Conservation (phyloP, 495 filamentous ascomycete genomes). For the Annulohypoxylon bovei region DNA sequence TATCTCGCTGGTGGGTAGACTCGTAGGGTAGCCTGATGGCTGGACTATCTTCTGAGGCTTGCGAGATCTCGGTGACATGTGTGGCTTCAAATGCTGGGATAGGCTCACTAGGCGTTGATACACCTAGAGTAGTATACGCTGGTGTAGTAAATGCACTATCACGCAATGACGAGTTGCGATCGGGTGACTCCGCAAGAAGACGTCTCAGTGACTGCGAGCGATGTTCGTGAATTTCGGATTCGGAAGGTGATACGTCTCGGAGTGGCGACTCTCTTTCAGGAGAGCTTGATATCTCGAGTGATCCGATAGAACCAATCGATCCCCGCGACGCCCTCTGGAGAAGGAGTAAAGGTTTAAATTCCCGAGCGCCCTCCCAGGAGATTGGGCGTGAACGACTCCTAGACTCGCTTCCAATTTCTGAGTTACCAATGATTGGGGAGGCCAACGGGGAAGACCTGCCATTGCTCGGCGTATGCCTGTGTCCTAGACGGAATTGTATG, state of each 20-base stretch:
- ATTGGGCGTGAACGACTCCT: constrained; percentile 54
- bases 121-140: background rate
- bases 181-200: constrained; percentile 3
- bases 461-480: constrained; percentile 53
- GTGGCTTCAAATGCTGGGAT: background rate
- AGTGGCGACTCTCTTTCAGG: constrained; percentile 29
- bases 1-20: background rate
- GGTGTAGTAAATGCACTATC: constrained; percentile 3
- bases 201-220: constrained; percentile 4
- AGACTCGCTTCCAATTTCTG: constrained; percentile 43
- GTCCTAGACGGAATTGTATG: constrained; percentile 57
- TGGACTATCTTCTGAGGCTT: background rate
- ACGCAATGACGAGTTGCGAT: constrained; percentile 6
- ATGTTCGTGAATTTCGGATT: constrained; percentile 13
- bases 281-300: constrained; percentile 20
- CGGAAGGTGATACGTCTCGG: constrained; percentile 16
- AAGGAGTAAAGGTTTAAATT: constrained; percentile 62
- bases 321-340: constrained; percentile 50
- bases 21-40: background rate
- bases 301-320: constrained; percentile 9
- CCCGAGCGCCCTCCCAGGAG: constrained; percentile 60
- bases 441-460: constrained; percentile 50
- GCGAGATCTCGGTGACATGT: background rate
- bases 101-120: background rate
- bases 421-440: constrained; percentile 46